These are phyloP conservation scores for Suillus tomentosus DNA, from an alignment of 768 basidiomycete genomes.

Conservation along the genomic window DNA sequence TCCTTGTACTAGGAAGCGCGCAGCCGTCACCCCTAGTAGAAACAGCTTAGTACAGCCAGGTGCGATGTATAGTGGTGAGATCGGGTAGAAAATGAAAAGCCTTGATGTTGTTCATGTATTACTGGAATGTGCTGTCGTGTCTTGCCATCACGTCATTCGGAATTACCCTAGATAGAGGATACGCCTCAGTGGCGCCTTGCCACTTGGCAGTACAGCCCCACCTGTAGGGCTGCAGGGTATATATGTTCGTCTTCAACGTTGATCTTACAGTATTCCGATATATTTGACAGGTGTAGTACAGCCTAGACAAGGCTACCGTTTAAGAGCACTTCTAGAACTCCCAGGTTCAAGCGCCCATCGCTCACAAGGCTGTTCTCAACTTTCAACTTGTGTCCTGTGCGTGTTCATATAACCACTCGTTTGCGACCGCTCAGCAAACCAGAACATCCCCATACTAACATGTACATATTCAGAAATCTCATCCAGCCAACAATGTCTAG, in stretches of 20 bases:
- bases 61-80: no score
- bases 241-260: neutral
- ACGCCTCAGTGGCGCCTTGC: neutral
- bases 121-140: no score
- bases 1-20: neutral
- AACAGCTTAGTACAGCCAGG: no score
- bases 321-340: neutral
- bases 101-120: no score
- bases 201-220: neutral
- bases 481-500: conserved; percentile 19
- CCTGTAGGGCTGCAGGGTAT: neutral
- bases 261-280: neutral
- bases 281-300: neutral
- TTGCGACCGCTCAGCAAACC: neutral
- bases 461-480: conserved; percentile 24
- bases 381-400: neutral
- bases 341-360: neutral
- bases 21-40: no score
- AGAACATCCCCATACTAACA: conserved; percentile 16
- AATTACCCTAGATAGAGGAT: neutral
- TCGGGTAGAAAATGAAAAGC: no score
- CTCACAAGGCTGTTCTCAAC: neutral
- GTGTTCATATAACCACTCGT: neutral
- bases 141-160: no score
- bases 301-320: neutral